Evolutionary conservation across 1,284 basidiomycete species (phyloP), one percentile per base, ranked within the genome.

Genomic region (Tetrapyrgos nigripes): DNA sequence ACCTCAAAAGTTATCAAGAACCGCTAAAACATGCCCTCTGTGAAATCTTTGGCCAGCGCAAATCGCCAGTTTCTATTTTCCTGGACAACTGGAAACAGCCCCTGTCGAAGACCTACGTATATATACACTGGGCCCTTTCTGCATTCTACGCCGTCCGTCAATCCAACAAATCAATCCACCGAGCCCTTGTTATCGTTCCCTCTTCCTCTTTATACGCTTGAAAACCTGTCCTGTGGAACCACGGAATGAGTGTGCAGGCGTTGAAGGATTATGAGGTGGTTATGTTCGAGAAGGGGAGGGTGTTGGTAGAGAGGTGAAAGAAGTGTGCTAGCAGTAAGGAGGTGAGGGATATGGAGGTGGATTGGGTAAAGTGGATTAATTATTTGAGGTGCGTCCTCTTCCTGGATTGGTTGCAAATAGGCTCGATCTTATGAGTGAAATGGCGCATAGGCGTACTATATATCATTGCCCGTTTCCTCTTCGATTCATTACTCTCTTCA

Each of bases 391-490:
- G 68, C 57, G 83, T 68, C 13, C 13, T 47, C 50, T 23, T 29
- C 24, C 28, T 45, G 14, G 50, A 4, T 47, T 43, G 33, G 63
- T 51, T n/a, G n/a, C n/a, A n/a, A n/a, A 33, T 60, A 86, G 87
- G 40, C 86, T 82, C 60, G 87, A 89, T 69, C 79, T 88, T 58
- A 87, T 87, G 85, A 81, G 79, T 37, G 84, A 87, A 59, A 76
- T 87, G 67, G 84, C 80, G 86, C n/a, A n/a, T n/a, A n/a, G n/a
- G n/a, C n/a, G n/a, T n/a, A n/a, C n/a, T n/a, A n/a, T n/a, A n/a
- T n/a, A n/a, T n/a, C n/a, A n/a, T n/a, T n/a, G n/a, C n/a, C n/a
- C n/a, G n/a, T n/a, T n/a, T n/a, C n/a, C n/a, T n/a, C n/a, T n/a
- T n/a, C n/a, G n/a, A n/a, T n/a, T n/a, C n/a, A n/a, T n/a, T n/a